phyloP scores from a whole-genome alignment of 495 filamentous ascomycete species.

The Hypomontagnella monticulosa region DNA sequence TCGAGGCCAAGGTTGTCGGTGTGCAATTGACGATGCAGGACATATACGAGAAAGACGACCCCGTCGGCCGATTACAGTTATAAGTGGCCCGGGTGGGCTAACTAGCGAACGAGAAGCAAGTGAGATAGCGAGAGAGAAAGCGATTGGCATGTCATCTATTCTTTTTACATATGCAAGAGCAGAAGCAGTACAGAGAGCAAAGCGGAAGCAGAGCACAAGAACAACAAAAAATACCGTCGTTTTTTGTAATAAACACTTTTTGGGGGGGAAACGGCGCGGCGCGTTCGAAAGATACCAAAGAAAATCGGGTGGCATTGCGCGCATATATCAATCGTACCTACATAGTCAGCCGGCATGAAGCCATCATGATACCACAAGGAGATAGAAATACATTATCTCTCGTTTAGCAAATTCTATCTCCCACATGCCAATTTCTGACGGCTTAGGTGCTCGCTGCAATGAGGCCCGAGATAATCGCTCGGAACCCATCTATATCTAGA shows the following conservation, averaged over 20 bases:
- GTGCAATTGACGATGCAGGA: constrained; percentile 42
- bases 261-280: constrained; percentile 4
- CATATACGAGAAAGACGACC: constrained; percentile 43
- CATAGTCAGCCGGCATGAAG: constrained; percentile 18
- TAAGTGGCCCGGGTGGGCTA: constrained; percentile 4
- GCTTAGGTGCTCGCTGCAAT: background rate
- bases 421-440: background rate
- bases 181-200: background rate
- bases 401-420: background rate
- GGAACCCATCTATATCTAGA: too few relatives aligned
- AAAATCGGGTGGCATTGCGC: constrained; percentile 29
- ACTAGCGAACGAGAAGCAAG: background rate
- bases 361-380: constrained; percentile 38
- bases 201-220: background rate
- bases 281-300: constrained; percentile 33
- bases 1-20: constrained; percentile 44
- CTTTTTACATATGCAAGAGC: constrained; percentile 3
- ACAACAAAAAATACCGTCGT: constrained; percentile 23
- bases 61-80: constrained; percentile 38
- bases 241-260: constrained; percentile 40
- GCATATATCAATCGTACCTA: constrained; percentile 20
- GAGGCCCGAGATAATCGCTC: too few relatives aligned
- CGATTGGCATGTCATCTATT: constrained; percentile 12
- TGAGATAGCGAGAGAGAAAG: too few relatives aligned
- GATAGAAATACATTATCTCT: constrained; percentile 31